Base-by-base conservation (phyloP, 2,329 filamentous ascomycete genomes). In the Pestalotiopsis sp. region DNA sequence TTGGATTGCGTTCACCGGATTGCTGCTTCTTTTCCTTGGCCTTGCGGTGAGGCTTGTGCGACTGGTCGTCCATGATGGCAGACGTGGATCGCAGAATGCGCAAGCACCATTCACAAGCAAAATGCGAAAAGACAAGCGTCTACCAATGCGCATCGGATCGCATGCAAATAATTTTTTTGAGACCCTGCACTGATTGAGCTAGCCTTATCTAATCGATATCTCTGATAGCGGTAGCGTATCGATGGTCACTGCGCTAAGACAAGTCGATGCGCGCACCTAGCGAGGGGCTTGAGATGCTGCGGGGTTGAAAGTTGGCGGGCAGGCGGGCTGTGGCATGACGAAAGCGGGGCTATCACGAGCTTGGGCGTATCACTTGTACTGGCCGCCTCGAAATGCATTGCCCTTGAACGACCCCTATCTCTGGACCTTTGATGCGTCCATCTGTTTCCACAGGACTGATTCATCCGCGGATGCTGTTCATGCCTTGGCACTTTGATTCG, bases 11-110 rank as follows among this genome's bases (percentile, higher is more conserved):
- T 66, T 92, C 93, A 90, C 75, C 71, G 11, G 24, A 38, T 77
- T 75, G 75, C 79, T 91, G 88, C 85, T 97, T 97, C 85, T 97
- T 97, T 82, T 96, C 93, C 81, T 97, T 98, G 38, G 90, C 84
- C 76, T 93, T 90, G 76, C 94, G 88, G 85, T 98, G 95, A 75
- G 94, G 88, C 81, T 93, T 90, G 77, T 98, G 94, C 58, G 86
- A 80, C 83, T 98, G 94, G 70, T 94, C 88, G 78, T 94, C 92
- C 92, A 94, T 94, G 74, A 71, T 86, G 79, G 78, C 70, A 75
- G 69, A 30, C 52, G 40, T 35, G 4, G 9, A 26, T 63, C 20
- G 60, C 14, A 39, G 26, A 61, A 61, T 61, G 35, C 30, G 30
- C 58, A 39, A 20, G 7, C 30, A 61, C 24, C 26, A 35, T 61